Evolutionary conservation across 2,329 filamentous ascomycete species (phyloP).

Genomic region (Cercospora berteroae): DNA sequence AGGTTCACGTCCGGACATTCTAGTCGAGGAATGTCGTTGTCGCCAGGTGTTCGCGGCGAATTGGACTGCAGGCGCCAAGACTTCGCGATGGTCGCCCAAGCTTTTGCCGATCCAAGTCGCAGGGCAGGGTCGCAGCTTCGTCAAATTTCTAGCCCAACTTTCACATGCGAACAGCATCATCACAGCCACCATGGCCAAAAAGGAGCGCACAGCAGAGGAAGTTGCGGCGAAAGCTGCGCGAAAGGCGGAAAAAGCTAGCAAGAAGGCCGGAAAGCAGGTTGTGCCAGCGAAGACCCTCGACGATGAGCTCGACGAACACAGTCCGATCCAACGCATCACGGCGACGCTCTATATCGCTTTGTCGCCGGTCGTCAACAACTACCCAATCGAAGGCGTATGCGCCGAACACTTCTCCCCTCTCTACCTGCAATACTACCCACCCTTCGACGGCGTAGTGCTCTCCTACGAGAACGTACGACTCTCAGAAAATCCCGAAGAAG

Average conservation of each 20-base stretch:
- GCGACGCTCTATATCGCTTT: slow-evolving; percentile 77
- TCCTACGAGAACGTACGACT: slow-evolving; percentile 69
- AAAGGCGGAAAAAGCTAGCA: slow-evolving; percentile 15
- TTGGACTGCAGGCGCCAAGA: neutral
- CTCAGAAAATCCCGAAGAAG: slow-evolving; percentile 46
- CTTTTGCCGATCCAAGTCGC: slow-evolving; percentile 4
- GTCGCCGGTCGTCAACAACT: slow-evolving; percentile 66
- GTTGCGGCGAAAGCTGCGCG: slow-evolving; percentile 14
- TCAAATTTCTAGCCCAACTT: slow-evolving; percentile 6
- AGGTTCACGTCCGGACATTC: neutral
- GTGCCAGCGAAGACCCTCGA: neutral
- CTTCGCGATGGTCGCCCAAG: neutral
- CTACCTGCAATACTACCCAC: slow-evolving; percentile 72
- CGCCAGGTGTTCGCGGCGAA: slow-evolving; percentile 2
- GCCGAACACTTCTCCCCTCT: slow-evolving; percentile 73
- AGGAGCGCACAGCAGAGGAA: slow-evolving; percentile 18
- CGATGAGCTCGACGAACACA: slow-evolving; percentile 34
- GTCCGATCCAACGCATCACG: slow-evolving; percentile 76
- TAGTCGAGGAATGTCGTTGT: neutral
- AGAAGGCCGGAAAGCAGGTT: neutral
- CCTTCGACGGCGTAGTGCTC: slow-evolving; percentile 70
- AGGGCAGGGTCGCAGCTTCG: slow-evolving; percentile 6
- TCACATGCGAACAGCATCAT: slow-evolving; percentile 6
- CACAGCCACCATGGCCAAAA: neutral
- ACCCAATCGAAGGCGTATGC: slow-evolving; percentile 68